These are phyloP conservation scores for Arthrobotrys musiformis DNA, from an alignment of 2,329 filamentous ascomycete species.

Conservation along the genomic window DNA sequence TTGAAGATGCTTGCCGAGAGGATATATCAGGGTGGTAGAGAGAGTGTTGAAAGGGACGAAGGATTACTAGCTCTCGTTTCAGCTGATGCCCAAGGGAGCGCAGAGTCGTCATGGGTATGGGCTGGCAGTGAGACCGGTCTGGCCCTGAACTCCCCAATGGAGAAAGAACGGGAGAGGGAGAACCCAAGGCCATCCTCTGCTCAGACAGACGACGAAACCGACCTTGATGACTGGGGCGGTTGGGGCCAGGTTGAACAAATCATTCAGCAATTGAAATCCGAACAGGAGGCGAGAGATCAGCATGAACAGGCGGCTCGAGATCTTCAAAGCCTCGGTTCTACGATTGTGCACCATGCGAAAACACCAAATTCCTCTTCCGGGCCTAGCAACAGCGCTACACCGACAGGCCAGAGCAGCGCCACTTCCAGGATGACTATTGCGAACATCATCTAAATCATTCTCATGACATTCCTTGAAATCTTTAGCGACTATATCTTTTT, in stretches of 20 bases:
- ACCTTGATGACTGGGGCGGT: conserved; percentile 58
- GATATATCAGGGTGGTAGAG: conserved; percentile 53
- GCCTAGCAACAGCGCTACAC: conserved; percentile 25
- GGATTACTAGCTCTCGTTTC: conserved; percentile 88
- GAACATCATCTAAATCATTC: conserved; percentile 50
- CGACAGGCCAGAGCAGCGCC: conserved; percentile 35
- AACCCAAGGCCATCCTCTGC: conserved; percentile 51
- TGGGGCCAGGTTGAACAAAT: conserved; percentile 58
- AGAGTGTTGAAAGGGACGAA: conserved; percentile 70
- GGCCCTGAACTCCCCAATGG: conserved; percentile 57
- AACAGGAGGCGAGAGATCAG: conserved; percentile 57
- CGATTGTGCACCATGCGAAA: conserved; percentile 29
- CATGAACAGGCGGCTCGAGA: conserved; percentile 56
- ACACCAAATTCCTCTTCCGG: conserved; percentile 30
- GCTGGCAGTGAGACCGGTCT: conserved; percentile 59
- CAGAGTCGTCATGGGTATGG: conserved; percentile 76
- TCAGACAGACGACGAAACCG: conserved; percentile 48
- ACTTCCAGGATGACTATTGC: conserved; percentile 55
- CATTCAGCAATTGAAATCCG: conserved; percentile 56
- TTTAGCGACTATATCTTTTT: conserved; percentile 51
- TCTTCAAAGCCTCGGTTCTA: conserved; percentile 55
- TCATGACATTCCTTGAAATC: conserved; percentile 25
- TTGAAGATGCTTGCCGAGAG: conserved; percentile 73
- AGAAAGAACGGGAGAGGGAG: conserved; percentile 52
- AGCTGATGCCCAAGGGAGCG: conserved; percentile 83